Conservation (phyloP, 495 filamentous ascomycete genomes). For the Xylaria curta region DNA sequence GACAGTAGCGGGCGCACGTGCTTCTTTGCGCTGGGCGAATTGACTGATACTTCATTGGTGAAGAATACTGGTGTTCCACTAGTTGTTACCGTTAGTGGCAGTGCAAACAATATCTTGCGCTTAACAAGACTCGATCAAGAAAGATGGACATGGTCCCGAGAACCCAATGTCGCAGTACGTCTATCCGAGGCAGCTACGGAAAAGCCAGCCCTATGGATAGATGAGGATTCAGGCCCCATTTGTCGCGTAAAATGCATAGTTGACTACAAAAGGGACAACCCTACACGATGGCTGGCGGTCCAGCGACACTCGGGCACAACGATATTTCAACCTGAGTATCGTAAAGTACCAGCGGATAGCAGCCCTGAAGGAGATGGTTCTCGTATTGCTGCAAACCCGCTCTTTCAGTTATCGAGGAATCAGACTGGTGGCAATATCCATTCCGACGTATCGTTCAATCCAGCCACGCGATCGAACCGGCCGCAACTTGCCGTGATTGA, state of each 20-base stretch:
- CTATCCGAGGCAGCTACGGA: slow-evolving; percentile 42
- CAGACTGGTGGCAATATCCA: slow-evolving; percentile 66
- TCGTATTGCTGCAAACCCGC: slow-evolving; percentile 65
- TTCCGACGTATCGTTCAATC: slow-evolving; percentile 79
- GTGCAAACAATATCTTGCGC: slow-evolving; percentile 58
- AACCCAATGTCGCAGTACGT: slow-evolving; percentile 45
- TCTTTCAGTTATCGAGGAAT: slow-evolving; percentile 60
- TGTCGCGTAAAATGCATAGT: slow-evolving; percentile 70
- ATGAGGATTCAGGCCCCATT: slow-evolving; percentile 61
- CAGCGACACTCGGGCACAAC: slow-evolving; percentile 62
- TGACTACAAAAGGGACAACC: slow-evolving; percentile 51
- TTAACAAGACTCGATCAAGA: slow-evolving; percentile 51
- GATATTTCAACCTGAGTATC: slow-evolving; percentile 65
- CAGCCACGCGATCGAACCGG: slow-evolving; percentile 62
- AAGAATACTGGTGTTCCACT: slow-evolving; percentile 39
- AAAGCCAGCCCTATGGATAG: slow-evolving; percentile 61
- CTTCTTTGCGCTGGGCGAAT: slow-evolving; percentile 47
- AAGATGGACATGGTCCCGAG: slow-evolving; percentile 53
- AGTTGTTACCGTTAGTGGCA: slow-evolving; percentile 57
- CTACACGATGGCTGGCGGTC: slow-evolving; percentile 66
- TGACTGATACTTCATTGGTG: slow-evolving; percentile 40
- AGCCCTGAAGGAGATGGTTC: slow-evolving; percentile 42
- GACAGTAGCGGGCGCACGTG: slow-evolving; percentile 25
- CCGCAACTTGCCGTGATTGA: slow-evolving; percentile 77
- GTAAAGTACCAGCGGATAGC: slow-evolving; percentile 32